Evolutionary conservation across 192 early-diverging fungal genomes (phyloP), one percentile per base, ranked within the genome.

Genomic region (Rhizophagus clarus): DNA sequence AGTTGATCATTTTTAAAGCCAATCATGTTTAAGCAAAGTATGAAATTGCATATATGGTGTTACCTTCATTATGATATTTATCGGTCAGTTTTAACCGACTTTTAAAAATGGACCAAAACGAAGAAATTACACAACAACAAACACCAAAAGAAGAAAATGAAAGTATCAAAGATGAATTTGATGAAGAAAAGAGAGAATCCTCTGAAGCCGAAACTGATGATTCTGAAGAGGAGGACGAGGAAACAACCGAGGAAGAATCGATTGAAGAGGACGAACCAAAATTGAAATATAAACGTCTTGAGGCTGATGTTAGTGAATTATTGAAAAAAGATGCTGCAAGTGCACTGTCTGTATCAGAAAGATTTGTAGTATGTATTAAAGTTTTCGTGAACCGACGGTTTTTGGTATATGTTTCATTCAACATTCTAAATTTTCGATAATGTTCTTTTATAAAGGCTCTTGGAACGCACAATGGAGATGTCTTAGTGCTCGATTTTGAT

Each of bases 241-340:
- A 0, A 56, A 56, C 51, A 56, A 56, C 76, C 1, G 85, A 86
- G 9, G 80, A 77, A 20, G 88, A 86, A 17, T 88, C 90, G 1
- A 92, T 93, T 15, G 93, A 95, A 9, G 96, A 97, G 37, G 95
- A 95, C 42, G 97, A 99, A 83, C 97, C 97, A 22, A 92, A 93
- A 78, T 88, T 99, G 47, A 92, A 95, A 74, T 99, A 98, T 85
- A 90, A 95, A 72, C 89, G 96, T 61, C 88, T 99, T 49, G 93
- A 89, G 12, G 90, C 92, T 8, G 91, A 90, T 17, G 85, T 97
- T n/a, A 80, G 84, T 20, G 93, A 94, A 12, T 83, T 96, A 69
- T 88, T 99, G 29, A 91, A 92, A 77, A 94, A 93, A 82, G 97
- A 99, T 81, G 91, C 93, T 26, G 96, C 96, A 5, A 93, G 92